A percentile compares a stretch with the other conserved stretches of the same genome.
These are phyloP conservation scores for Nicotiana noctiflora DNA, from an alignment of 257 asterid genomes.

Conservation along the genomic window DNA sequence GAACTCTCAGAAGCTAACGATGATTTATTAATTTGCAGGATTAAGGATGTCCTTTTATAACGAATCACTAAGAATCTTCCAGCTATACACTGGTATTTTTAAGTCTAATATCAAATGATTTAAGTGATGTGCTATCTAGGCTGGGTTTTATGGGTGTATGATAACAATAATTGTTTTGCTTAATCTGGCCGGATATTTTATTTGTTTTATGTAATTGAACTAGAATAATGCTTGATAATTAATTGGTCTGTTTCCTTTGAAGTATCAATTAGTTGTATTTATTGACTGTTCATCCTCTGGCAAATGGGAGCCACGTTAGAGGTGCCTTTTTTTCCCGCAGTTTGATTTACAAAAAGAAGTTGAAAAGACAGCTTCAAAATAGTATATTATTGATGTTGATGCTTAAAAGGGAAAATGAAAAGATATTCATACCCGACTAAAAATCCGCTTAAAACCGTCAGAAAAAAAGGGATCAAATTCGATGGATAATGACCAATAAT, in stretches of 20 bases:
- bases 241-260: not conserved
- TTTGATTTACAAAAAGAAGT: not conserved
- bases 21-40: not conserved
- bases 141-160: not conserved
- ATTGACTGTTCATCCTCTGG: not conserved
- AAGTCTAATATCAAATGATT: not conserved
- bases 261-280: not conserved
- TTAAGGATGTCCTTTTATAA: not conserved
- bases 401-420: too few species aligned
- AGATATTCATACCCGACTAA: too few species aligned
- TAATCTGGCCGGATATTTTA: not conserved
- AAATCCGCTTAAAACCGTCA: too few species aligned
- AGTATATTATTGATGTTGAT: too few species aligned
- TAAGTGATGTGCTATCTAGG: not conserved
- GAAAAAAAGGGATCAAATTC: too few species aligned
- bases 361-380: too few species aligned
- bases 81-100: not conserved
- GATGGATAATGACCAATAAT: too few species aligned
- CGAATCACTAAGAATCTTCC: not conserved
- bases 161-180: not conserved
- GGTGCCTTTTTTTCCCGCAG: not conserved
- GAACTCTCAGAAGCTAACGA: not conserved
- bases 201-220: not conserved
- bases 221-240: not conserved
- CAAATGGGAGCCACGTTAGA: not conserved